Evolutionary conservation across 2,329 filamentous ascomycete genomes (phyloP).

Genomic region (Beauveria pseudobassiana): DNA sequence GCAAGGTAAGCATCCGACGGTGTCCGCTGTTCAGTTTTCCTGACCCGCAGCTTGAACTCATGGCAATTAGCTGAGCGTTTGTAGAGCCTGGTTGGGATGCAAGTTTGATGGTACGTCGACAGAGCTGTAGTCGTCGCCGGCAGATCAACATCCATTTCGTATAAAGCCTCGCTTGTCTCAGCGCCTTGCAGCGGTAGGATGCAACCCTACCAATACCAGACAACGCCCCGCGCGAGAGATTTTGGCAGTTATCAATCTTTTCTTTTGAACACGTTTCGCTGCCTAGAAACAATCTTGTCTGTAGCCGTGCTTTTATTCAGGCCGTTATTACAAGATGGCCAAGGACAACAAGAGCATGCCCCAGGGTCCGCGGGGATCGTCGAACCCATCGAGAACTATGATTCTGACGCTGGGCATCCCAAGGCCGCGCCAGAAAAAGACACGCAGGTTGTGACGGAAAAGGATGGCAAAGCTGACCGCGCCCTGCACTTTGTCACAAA

Average conservation of each 20-base stretch:
- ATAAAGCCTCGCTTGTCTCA: constrained; percentile 1
- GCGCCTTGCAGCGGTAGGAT: not conserved
- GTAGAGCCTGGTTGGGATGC: not conserved
- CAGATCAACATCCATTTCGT: not conserved
- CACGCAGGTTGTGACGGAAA: not conserved
- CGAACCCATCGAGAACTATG: not conserved
- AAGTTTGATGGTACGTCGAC: not conserved
- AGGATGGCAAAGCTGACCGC: not conserved
- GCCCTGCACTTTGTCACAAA: constrained; percentile 12
- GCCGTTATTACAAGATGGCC: not conserved
- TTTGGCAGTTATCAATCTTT: not conserved
- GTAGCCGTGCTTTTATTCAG: not conserved
- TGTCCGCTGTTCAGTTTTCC: not conserved
- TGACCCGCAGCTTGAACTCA: not conserved
- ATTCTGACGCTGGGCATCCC: not conserved
- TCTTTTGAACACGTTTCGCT: not conserved
- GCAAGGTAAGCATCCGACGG: not conserved
- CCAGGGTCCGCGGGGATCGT: not conserved
- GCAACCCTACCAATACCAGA: not conserved
- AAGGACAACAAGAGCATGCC: not conserved
- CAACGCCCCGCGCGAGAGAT: not conserved
- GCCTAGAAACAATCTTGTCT: not conserved
- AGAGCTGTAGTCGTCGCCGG: not conserved
- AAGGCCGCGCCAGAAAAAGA: not conserved
- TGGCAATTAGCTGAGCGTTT: not conserved